Evolutionary conservation across 345 rosid genomes (phyloP).

Genomic region (Aethionema arabicum): DNA sequence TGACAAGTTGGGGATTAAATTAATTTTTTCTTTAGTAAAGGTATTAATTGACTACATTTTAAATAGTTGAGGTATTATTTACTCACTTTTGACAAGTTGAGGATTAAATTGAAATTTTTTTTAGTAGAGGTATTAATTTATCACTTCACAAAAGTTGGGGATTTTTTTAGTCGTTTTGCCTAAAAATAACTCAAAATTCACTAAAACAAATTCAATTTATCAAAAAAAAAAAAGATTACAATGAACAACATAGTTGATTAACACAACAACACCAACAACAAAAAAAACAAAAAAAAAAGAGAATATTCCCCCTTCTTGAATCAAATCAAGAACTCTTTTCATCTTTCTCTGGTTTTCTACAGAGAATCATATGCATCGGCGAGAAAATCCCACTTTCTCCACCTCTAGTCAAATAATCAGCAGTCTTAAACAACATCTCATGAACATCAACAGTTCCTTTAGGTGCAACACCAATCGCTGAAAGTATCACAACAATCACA

Average conservation of each 20-base stretch:
- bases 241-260: conserved; percentile 14
- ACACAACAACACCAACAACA: not conserved
- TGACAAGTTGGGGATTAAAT: too few species aligned
- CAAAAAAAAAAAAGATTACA: conserved; percentile 4
- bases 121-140: too few species aligned
- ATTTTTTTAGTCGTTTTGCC: too few species aligned
- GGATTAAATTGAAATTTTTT: too few species aligned
- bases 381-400: conserved; percentile 88
- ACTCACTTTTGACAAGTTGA: too few species aligned
- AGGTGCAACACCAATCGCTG: conserved; percentile 77
- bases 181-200: not conserved
- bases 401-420: conserved; percentile 72
- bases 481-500: conserved; percentile 63
- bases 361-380: conserved; percentile 96
- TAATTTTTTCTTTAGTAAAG: too few species aligned
- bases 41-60: too few species aligned
- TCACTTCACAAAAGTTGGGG: too few species aligned
- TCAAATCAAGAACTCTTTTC: not conserved
- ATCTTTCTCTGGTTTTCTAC: conserved; percentile 66
- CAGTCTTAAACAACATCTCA: conserved; percentile 85
- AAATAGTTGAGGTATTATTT: too few species aligned
- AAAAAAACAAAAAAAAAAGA: not conserved
- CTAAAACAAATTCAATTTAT: conserved; percentile 31
- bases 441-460: conserved; percentile 96
- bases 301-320: not conserved